Conservation (phyloP, 2,329 filamentous ascomycete species). For the Phaeosphaeria sp. region DNA sequence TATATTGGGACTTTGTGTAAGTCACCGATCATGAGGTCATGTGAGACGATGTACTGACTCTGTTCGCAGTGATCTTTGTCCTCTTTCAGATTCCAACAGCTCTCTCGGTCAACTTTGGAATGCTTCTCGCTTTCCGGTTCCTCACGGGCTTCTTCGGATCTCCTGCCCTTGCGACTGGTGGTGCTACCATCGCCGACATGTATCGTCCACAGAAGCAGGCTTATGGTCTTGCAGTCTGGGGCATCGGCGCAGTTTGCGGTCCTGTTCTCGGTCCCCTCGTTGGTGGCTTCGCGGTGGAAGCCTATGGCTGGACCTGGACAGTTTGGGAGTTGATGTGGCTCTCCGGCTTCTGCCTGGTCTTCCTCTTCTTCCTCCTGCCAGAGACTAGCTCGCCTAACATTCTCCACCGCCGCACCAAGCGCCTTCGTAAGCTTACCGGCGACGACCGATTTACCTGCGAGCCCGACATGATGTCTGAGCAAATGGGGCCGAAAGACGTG, state of each 20-base stretch:
- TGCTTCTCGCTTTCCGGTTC: constrained; percentile 60
- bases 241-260: constrained; percentile 50
- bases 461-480: constrained; percentile 47
- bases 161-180: constrained; percentile 55
- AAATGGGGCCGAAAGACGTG: constrained; percentile 49
- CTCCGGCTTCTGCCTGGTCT: constrained; percentile 46
- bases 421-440: constrained; percentile 51
- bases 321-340: constrained; percentile 55
- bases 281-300: constrained; percentile 49
- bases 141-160: constrained; percentile 58
- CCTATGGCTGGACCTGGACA: constrained; percentile 50
- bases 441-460: constrained; percentile 50
- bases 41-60: constrained; percentile 8
- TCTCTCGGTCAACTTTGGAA: constrained; percentile 57
- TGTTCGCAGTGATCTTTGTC: constrained; percentile 51
- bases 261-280: constrained; percentile 53
- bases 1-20: constrained; percentile 29
- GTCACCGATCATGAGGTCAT: no score
- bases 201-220: constrained; percentile 49
- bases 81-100: constrained; percentile 56
- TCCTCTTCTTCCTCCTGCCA: constrained; percentile 51
- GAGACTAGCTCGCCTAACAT: constrained; percentile 53
- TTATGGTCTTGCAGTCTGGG: constrained; percentile 52
- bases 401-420: constrained; percentile 48
- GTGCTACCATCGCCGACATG: constrained; percentile 56